Evolutionary conservation across 1,139 yeast species (phyloP), one percentile per base, ranked within the genome.

Genomic region (Geotrichum cucujoidarum): DNA sequence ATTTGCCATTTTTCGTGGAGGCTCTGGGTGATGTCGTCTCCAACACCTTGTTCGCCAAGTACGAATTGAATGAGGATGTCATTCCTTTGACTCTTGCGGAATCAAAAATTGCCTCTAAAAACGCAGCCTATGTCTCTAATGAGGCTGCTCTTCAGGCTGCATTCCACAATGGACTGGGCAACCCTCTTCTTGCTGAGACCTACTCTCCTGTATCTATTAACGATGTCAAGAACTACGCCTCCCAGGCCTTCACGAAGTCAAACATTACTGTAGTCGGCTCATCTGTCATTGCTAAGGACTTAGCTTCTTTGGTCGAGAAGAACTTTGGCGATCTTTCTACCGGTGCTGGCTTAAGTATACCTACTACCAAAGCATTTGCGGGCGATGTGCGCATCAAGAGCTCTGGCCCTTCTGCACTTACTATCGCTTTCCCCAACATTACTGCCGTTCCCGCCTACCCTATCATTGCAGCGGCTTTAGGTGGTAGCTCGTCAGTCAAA

Each of bases 1-100:
- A 84, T 59, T 78, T 94, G 64, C 97, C 97, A 55, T 92, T 81
- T 76, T 92, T 80, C 67, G 95, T 90, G 55, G 86, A 85, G 63
- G 86, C 88, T 40, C 73, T 94, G 52, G 92, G 88, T 60, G 84
- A 83, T 61, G 86, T 85, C 48, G 71, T 89, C 57, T 71, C 83
- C 62, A 76, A 78, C 67, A 78, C 95, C 49, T 71, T 83, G 45
- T 89, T 75, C 78, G 83, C 84, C 55, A 56, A 60, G 49, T 89
- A 87, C 70, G 96, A 90, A 74, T 74, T 84, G 54, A 68, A 70
- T 47, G 98, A 92, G 76, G 74, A 80, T 56, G 96, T 87, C 36
- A 69, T 80, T 54, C 97, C 97, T 56, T 79, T 80, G 52, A 92
- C 94, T 49, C 66, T 72, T 57, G 53, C 58, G 47, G 73, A 70